phyloP scores from a whole-genome alignment of 2,329 filamentous ascomycete species.

The Fusarium sp. region DNA sequence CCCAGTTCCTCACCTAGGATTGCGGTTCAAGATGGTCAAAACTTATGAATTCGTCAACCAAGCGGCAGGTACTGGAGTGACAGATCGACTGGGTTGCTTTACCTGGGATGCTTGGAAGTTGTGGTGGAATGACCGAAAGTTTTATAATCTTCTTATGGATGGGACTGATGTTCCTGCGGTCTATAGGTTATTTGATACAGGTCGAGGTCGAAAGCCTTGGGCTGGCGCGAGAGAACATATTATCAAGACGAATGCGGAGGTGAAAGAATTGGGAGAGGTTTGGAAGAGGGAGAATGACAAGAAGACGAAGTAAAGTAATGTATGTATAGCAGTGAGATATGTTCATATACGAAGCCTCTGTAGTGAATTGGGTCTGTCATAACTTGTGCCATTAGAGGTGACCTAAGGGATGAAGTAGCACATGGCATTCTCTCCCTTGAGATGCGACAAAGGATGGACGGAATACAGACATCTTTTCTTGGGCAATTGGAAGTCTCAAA shows the following conservation, averaged over 20 bases:
- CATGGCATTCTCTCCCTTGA: background rate
- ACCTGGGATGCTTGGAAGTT: conserved; percentile 56
- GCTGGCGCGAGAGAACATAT: conserved; percentile 51
- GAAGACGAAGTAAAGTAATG: conserved; percentile 30
- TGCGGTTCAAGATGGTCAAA: conserved; percentile 33
- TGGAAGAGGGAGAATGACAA: conserved; percentile 42
- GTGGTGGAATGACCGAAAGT: conserved; percentile 55
- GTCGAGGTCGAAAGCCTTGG: conserved; percentile 55
- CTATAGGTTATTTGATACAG: conserved; percentile 57
- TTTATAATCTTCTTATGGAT: conserved; percentile 56
- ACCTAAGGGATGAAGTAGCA: background rate
- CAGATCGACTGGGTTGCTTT: conserved; percentile 54
- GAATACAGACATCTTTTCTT: background rate
- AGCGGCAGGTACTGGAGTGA: conserved; percentile 57
- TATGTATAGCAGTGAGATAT: background rate
- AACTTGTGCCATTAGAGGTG: background rate
- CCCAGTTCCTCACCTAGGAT: conserved; percentile 44
- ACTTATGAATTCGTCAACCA: conserved; percentile 55
- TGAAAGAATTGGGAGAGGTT: conserved; percentile 32
- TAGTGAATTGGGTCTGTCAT: background rate
- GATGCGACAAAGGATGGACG: background rate
- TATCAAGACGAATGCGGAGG: conserved; percentile 43
- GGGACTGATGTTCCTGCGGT: conserved; percentile 54
- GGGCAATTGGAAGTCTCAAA: background rate
- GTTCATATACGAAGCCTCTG: background rate